Percentiles rank a stretch among this genome's conserved stretches.
Evolutionary conservation across 2,329 filamentous ascomycete species (phyloP).

Genomic region (Pseudocercospora fijiensis): DNA sequence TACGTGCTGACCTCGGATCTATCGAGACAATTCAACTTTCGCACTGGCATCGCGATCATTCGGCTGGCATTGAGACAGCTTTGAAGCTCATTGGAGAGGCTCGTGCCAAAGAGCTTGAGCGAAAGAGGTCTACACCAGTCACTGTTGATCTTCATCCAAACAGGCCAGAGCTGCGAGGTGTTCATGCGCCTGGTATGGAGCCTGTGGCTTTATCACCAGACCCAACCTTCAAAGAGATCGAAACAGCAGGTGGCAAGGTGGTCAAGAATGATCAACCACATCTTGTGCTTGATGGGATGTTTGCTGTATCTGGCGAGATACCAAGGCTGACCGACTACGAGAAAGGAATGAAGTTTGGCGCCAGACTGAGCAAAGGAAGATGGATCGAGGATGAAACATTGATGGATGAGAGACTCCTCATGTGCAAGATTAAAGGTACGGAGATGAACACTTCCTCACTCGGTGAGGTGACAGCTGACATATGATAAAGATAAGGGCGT

Average conservation of each 20-base stretch:
- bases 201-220: conserved; percentile 29
- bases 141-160: conserved; percentile 32
- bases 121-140: conserved; percentile 11
- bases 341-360: conserved; percentile 28
- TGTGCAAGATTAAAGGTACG: conserved; percentile 35
- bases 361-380: conserved; percentile 21
- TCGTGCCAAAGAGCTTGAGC: not conserved
- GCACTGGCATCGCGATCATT: conserved; percentile 35
- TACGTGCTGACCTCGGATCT: conserved; percentile 24
- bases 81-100: conserved; percentile 29
- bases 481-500: conserved; percentile 29
- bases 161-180: conserved; percentile 28
- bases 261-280: conserved; percentile 28
- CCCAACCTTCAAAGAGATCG: conserved; percentile 33
- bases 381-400: conserved; percentile 29
- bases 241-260: conserved; percentile 27
- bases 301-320: conserved; percentile 33
- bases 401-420: conserved; percentile 30
- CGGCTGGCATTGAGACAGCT: conserved; percentile 31
- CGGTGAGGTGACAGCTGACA: not conserved
- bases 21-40: conserved; percentile 31
- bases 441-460: not conserved
- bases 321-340: conserved; percentile 31
- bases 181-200: conserved; percentile 21
- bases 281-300: conserved; percentile 26